Percentiles rank a stretch among this genome's conserved stretches.
Conservation (phyloP, 305 asterid species). For the Fraxinus platypoda region DNA sequence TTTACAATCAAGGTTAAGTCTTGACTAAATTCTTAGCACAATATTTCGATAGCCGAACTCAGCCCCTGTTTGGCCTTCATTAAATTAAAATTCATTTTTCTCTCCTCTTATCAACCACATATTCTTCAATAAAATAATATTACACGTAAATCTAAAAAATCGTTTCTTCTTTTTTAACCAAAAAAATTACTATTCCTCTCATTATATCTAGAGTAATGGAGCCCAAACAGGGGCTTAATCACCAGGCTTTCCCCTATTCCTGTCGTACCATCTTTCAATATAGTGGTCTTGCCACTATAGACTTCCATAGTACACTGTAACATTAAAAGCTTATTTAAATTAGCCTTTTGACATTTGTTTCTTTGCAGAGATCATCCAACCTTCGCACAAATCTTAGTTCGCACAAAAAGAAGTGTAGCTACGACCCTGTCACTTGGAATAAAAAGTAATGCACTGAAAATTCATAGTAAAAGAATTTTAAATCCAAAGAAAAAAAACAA, state of each 20-base stretch:
- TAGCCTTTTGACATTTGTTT: not conserved
- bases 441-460: constrained; percentile 4
- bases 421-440: not conserved
- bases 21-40: not conserved
- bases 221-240: not conserved
- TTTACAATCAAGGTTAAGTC: not conserved
- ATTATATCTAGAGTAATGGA: not conserved
- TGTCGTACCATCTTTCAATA: not conserved
- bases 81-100: not conserved
- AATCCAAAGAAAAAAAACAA: not conserved
- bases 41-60: not conserved
- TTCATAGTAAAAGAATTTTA: not conserved
- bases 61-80: not conserved
- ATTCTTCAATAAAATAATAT: no score
- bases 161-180: not conserved
- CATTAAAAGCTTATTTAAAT: not conserved
- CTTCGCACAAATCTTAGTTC: not conserved
- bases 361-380: not conserved
- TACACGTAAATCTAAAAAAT: not conserved
- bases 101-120: not conserved
- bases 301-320: not conserved
- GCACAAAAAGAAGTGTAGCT: not conserved
- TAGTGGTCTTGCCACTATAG: not conserved
- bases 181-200: not conserved
- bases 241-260: not conserved